phyloP scores from a whole-genome alignment of 2,329 filamentous ascomycete species.

The Fusarium sp. region DNA sequence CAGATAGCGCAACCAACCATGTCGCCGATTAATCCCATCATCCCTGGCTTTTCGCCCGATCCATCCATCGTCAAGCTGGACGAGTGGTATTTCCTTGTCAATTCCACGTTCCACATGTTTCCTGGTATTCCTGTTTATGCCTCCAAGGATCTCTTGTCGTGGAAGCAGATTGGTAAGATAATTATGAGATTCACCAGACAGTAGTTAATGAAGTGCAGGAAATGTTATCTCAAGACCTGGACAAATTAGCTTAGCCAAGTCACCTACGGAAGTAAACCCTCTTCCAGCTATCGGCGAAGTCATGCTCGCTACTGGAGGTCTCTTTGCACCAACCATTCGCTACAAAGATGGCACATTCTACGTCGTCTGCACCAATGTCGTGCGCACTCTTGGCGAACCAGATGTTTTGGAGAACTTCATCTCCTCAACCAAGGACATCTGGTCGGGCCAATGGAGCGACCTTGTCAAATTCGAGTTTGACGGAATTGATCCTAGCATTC shows the following conservation, averaged over 20 bases:
- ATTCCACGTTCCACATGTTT: constrained; percentile 26
- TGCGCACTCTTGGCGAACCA: background rate
- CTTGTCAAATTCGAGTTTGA: constrained; percentile 12
- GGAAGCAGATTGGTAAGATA: constrained; percentile 10
- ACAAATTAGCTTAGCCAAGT: background rate
- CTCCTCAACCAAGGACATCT: background rate
- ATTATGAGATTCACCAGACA: background rate
- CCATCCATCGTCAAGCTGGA: constrained; percentile 17
- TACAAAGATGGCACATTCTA: constrained; percentile 5
- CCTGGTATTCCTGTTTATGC: constrained; percentile 17
- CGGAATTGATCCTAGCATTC: constrained; percentile 4
- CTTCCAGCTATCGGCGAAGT: constrained; percentile 8
- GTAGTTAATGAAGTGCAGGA: background rate
- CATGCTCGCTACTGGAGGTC: background rate
- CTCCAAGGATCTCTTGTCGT: constrained; percentile 3
- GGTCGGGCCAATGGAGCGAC: constrained; percentile 15
- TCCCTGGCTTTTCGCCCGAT: constrained; percentile 23
- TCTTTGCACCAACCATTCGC: constrained; percentile 14
- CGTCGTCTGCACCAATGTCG: constrained; percentile 15
- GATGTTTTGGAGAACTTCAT: constrained; percentile 10
- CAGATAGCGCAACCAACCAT: background rate
- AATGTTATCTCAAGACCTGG: constrained; percentile 5
- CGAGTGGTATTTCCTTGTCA: constrained; percentile 24
- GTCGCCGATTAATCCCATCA: constrained; percentile 17
- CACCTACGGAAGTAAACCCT: constrained; percentile 5